Base-by-base conservation (phyloP, 1,139 yeast genomes). In the Hyphopichia wangnamkhiaoensis region DNA sequence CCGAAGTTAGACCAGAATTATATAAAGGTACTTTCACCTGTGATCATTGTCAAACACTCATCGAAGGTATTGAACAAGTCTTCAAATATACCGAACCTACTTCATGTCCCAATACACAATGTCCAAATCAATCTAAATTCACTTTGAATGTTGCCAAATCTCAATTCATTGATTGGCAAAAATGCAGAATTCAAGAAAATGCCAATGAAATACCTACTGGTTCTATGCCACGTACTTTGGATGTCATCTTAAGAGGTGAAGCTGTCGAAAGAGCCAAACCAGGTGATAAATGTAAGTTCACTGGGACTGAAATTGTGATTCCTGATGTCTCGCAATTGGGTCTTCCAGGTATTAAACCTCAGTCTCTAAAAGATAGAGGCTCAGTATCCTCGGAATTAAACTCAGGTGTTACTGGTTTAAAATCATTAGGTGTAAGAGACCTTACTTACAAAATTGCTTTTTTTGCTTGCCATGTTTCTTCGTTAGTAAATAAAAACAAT, bases 151-250 rank as follows among this genome's bases (percentile, higher is more conserved):
- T 91, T 15, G 63, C 87, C 21, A 89, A 90, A 61, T 88, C 96
- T 0, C 89, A 84, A 47, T 93, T 93, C 54, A 75, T 89, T 46
- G 98, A 93, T 69, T 93, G 99, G 99, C 99, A 93, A 64, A 86
- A 88, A 52, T 95, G 91, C 18, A 78, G 98, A 50, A 86, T 93
- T 45, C 99, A 93, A 61, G 99, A 93, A 59, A 94, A 93, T 56
- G 81, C 98, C 13, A 86, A 76, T 53, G 98, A 93, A 64, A 93
- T 93, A 43, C 99, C 99, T 20, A 90, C 97, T 0, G 99, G 99
- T 23, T 89, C 97, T 2, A 93, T 93, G 99, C 99, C 99, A 27
- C 79, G 99, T 61, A 93, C 98, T 8, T 67, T 93, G 50, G 98
- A 93, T 61, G 95, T 93, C 20, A 86, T 93, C 40, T 68, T 93